phyloP scores from a whole-genome alignment of 805 yeast species.

The Candida namnaoensis region DNA sequence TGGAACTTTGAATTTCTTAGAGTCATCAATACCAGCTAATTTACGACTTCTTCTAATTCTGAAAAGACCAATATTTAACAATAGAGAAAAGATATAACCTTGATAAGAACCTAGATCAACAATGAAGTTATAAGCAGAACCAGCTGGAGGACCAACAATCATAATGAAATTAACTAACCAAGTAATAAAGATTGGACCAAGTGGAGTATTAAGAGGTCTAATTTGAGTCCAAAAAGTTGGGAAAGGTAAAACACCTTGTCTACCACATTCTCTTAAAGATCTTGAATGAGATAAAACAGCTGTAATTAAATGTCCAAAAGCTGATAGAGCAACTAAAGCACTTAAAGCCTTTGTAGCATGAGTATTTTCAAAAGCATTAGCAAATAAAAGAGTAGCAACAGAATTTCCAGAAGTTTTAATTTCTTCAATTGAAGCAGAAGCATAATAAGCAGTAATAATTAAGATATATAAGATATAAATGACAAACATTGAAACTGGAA shows the following conservation, averaged over 20 bases:
- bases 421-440: conserved; percentile 19
- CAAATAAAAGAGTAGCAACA: conserved; percentile 22
- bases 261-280: conserved; percentile 39
- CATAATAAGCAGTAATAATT: conserved; percentile 25
- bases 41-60: conserved; percentile 41
- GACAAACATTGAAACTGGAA: conserved; percentile 23
- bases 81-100: conserved; percentile 59
- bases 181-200: conserved; percentile 62
- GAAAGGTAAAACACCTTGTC: conserved; percentile 41
- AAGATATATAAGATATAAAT: conserved; percentile 25
- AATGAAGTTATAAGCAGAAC: conserved; percentile 38
- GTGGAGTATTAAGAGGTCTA: conserved; percentile 36
- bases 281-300: conserved; percentile 43
- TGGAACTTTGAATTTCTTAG: conserved; percentile 58
- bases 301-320: conserved; percentile 39
- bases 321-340: conserved; percentile 38
- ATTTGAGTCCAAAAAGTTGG: conserved; percentile 33
- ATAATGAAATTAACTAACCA: conserved; percentile 60
- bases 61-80: conserved; percentile 51
- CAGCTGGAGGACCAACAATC: conserved; percentile 40
- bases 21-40: conserved; percentile 44
- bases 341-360: conserved; percentile 36
- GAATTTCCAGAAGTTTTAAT: conserved; percentile 23
- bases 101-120: conserved; percentile 67
- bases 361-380: conserved; percentile 22